phyloP scores from a whole-genome alignment of 192 early-diverging fungal genomes.

The Chytriomyces sp. region DNA sequence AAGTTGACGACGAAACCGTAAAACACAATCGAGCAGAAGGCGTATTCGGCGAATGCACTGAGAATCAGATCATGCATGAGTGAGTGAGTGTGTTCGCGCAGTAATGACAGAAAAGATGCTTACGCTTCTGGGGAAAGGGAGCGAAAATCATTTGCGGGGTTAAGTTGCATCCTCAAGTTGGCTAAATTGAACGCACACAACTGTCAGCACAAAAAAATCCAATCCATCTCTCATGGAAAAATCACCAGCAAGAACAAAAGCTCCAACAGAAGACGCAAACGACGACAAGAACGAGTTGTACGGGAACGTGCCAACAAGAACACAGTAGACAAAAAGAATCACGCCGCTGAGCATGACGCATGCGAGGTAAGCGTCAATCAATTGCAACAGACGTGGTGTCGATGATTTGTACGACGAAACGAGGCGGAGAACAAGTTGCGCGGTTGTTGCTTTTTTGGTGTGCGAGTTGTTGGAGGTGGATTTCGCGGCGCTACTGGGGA shows the following conservation, averaged over 20 bases:
- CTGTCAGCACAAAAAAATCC: background rate
- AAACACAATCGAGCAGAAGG: constrained; percentile 81
- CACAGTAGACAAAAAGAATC: constrained; percentile 87
- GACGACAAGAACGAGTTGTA: constrained; percentile 98
- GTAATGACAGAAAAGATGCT: background rate
- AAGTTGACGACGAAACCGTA: constrained; percentile 93
- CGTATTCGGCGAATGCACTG: constrained; percentile 94
- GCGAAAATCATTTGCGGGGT: constrained; percentile 80
- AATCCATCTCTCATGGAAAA: background rate
- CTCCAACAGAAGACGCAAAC: constrained; percentile 89
- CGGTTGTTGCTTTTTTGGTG: background rate
- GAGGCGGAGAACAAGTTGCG: constrained; percentile 40
- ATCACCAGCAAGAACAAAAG: constrained; percentile 86
- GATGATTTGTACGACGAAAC: constrained; percentile 57
- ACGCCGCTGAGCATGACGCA: constrained; percentile 90
- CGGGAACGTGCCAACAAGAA: constrained; percentile 89
- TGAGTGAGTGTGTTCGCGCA: background rate
- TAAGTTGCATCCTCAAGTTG: constrained; percentile 92
- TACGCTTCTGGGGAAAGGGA: constrained; percentile 82
- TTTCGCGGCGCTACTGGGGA: background rate
- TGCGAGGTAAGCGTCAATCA: constrained; percentile 93
- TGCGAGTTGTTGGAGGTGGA: background rate
- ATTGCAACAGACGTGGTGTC: constrained; percentile 81
- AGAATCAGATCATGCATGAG: background rate
- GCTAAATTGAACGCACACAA: constrained; percentile 51